phyloP scores from a whole-genome alignment of 495 filamentous ascomycete species.

The Daldinia decipiens region DNA sequence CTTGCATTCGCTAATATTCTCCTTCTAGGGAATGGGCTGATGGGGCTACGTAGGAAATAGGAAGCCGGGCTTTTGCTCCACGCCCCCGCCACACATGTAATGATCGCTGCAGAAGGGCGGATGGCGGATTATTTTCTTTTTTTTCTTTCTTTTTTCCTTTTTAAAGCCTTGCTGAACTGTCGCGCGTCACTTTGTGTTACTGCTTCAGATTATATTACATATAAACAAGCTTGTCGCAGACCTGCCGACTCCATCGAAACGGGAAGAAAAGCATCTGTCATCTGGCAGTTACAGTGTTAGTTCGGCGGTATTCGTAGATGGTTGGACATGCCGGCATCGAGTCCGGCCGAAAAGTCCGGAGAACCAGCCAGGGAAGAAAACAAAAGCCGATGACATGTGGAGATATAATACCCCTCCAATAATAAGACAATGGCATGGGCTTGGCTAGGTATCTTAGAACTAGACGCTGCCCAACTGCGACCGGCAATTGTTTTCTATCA shows the following conservation, averaged over 20 bases:
- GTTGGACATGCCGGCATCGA: constrained; percentile 38
- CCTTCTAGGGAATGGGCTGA: constrained; percentile 43
- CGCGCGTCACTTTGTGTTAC: constrained; percentile 20
- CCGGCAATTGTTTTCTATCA: constrained; percentile 46
- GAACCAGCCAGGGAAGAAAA: constrained; percentile 41
- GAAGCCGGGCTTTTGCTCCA: constrained; percentile 33
- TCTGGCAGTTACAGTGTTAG: background rate
- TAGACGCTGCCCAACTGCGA: constrained; percentile 34
- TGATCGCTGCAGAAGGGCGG: constrained; percentile 30
- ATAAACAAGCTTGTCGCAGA: constrained; percentile 1
- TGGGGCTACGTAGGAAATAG: constrained; percentile 37
- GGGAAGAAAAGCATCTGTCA: background rate
- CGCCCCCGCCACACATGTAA: constrained; percentile 43
- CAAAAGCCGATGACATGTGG: constrained; percentile 45
- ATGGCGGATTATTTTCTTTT: no score
- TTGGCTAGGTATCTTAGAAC: constrained; percentile 39
- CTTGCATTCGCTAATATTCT: constrained; percentile 41
- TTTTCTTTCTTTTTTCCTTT: no score
- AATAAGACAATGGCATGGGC: constrained; percentile 29
- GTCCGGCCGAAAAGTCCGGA: constrained; percentile 40
- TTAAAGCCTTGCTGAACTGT: constrained; percentile 9
- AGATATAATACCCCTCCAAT: constrained; percentile 40
- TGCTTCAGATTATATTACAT: background rate
- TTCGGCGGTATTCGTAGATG: constrained; percentile 41
- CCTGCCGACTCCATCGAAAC: constrained; percentile 7